Evolutionary conservation across 176 grass and related monocot species (phyloP), one percentile per base, ranked within the genome.

Genomic region (Coix lacrymajobi): DNA sequence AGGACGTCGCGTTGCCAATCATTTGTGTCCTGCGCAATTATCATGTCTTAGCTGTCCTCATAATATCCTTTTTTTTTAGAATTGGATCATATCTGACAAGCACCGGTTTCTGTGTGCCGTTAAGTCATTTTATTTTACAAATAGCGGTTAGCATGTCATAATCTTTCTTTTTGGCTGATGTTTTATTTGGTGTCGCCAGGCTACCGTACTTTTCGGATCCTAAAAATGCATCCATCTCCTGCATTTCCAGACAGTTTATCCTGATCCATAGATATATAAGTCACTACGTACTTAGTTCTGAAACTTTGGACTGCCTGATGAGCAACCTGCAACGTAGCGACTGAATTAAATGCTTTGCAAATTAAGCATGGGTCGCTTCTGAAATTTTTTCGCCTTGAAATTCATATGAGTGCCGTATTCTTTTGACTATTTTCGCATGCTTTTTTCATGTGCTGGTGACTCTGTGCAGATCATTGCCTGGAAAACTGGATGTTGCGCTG

Each of bases 1-100:
- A 65, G n/a, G 31, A 29, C 22, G 15, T 26, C 10, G 56, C 4
- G 39, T 58, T 45, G 34, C n/a, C 33, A 57, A 74, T 81, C 34
- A 75, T 80, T 64, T 65, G 40, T 24, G 44, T 41, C 45, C 24
- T 37, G 19, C 36, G 2, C 76, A 65, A 72, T 64, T 8, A 19
- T 36, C 30, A 75, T 77, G 44, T 34, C 34, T 54, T 74, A 52
- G 46, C 85, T 87, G 78, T 75, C 69, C 15, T 68, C 70, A 14
- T 11, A 57, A 48, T 40, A 58, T 4, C 65, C 28, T 2, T 36
- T 62, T 28, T 52, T 34, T 39, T 36, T 52, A 86, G 32, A 76
- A 66, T 41, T 34, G 17, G 24, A 56, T 54, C 41, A 73, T 73
- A 81, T 38, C 57, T 79, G 46, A 54, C 20, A 16, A 65, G 34